Evolutionary conservation across 768 basidiomycete species (phyloP).

Genomic region (Russula griseocarnosa): DNA sequence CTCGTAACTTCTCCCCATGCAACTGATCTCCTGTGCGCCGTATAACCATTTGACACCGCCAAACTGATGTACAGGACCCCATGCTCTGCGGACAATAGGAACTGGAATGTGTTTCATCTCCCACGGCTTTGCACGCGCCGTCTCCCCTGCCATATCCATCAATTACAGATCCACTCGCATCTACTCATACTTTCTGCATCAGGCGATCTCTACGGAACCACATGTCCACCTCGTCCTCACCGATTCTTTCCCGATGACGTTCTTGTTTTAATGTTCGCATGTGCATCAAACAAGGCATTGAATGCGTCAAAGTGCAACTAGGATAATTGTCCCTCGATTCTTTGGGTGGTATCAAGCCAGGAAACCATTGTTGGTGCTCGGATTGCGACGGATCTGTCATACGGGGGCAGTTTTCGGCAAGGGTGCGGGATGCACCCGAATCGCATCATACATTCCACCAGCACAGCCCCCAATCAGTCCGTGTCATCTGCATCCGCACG

Average conservation of each 20-base stretch:
- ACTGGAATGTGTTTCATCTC: conserved; percentile 19
- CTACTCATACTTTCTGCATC: conserved; percentile 14
- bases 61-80: conserved; percentile 8
- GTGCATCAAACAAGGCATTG: conserved; percentile 18
- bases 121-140: conserved; percentile 25
- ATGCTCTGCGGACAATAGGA: conserved; percentile 17
- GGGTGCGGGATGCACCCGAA: conserved; percentile 58
- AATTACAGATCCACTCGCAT: conserved; percentile 20
- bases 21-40: conserved; percentile 3
- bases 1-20: not conserved
- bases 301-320: conserved; percentile 26
- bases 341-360: conserved; percentile 22
- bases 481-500: not conserved
- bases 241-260: conserved; percentile 45
- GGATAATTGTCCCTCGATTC: conserved; percentile 24
- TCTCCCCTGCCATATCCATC: conserved; percentile 15
- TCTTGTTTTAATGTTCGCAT: conserved; percentile 41
- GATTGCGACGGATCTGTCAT: conserved; percentile 46
- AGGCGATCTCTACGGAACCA: conserved; percentile 3
- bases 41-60: not conserved
- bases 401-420: conserved; percentile 40
- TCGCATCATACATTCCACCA: conserved; percentile 37
- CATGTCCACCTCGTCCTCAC: conserved; percentile 28
- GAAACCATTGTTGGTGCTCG: conserved; percentile 46
- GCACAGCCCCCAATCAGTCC: not conserved